Base-by-base conservation (phyloP, 2,329 filamentous ascomycete species). In the Ascochyta pisi region DNA sequence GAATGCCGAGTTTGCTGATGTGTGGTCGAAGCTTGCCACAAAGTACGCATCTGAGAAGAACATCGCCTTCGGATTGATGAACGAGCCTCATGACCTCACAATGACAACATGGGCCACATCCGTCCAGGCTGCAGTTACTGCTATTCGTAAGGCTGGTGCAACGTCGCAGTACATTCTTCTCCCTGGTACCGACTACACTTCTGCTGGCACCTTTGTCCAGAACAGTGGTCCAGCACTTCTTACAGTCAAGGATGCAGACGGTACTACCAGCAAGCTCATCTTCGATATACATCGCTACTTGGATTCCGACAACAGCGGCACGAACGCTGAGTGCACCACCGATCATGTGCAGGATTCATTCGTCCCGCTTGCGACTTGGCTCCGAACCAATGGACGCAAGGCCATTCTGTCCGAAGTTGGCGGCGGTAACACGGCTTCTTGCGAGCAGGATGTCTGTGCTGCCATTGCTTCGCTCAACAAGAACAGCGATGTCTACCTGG, bases 61-160 rank as follows among this genome's bases (percentile, higher is more conserved):
- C 57, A 74, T 90, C 24, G 78, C 83, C 3, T 88, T 90, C 61
- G 86, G 86, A 13, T 69, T 90, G 40, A 89, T 90, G 86, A 90
- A 90, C 74, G 88, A 79, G 74, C 87, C 87, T 6, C 85, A 89
- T 69, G 83, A 53, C 48, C 72, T 84, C 51, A 81, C 86, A 64
- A 78, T 88, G 61, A 71, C 67, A 24, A 70, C 75, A 1, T 90
- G 87, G 87, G 85, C 83, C 0, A 70, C 78, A 4, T 86, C 84
- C 0, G 83, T 84, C 57, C 88, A 90, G 67, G 79, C 79, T 12
- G 86, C 79, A 15, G 87, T 91, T 1, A 86, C 82, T 0, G 87
- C 86, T 3, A 89, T 91, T 64, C 84, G 88, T 39, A 72, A 81
- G 38, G 82, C 84, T 2, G 87, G 87, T n/a, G 86, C 87, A n/a